Conservation (phyloP, 2,329 filamentous ascomycete genomes). For the Fusarium heterosporum region DNA sequence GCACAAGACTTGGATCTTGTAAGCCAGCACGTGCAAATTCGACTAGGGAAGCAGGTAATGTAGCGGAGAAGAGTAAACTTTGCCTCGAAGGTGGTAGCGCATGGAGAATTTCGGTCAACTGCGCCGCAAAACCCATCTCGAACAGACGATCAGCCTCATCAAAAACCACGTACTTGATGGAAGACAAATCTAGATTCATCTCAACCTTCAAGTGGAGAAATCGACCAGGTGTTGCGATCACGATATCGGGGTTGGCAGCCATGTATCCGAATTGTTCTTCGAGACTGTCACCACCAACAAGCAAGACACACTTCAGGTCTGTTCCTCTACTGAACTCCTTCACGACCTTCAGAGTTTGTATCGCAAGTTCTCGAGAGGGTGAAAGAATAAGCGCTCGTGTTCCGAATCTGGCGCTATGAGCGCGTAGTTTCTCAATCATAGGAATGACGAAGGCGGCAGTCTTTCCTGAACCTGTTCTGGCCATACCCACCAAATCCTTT, state of each 20-base stretch:
- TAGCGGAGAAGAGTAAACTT: constrained; percentile 94
- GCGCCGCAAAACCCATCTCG: constrained; percentile 97
- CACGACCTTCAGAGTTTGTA: constrained; percentile 95
- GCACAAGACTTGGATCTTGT: constrained; percentile 89
- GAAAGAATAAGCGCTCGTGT: constrained; percentile 89
- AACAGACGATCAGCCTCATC: constrained; percentile 97
- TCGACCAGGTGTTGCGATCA: constrained; percentile 96
- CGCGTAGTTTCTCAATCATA: constrained; percentile 94
- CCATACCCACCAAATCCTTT: constrained; percentile 99
- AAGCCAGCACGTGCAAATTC: constrained; percentile 95
- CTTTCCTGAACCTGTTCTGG: constrained; percentile 97
- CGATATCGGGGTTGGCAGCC: constrained; percentile 94
- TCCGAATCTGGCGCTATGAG: constrained; percentile 87
- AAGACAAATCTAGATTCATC: constrained; percentile 92
- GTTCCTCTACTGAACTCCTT: constrained; percentile 94
- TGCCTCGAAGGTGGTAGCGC: constrained; percentile 86
- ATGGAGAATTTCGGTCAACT: constrained; percentile 92
- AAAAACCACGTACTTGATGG: constrained; percentile 93
- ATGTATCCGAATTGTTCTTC: constrained; percentile 96
- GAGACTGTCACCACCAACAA: constrained; percentile 94
- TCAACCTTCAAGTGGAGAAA: constrained; percentile 98
- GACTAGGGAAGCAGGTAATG: constrained; percentile 90
- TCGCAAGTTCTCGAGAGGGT: constrained; percentile 90
- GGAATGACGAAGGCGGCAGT: constrained; percentile 98
- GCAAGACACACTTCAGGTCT: constrained; percentile 87